Evolutionary conservation across 345 rosid species (phyloP).

Genomic region (Geranium rotundifolium): DNA sequence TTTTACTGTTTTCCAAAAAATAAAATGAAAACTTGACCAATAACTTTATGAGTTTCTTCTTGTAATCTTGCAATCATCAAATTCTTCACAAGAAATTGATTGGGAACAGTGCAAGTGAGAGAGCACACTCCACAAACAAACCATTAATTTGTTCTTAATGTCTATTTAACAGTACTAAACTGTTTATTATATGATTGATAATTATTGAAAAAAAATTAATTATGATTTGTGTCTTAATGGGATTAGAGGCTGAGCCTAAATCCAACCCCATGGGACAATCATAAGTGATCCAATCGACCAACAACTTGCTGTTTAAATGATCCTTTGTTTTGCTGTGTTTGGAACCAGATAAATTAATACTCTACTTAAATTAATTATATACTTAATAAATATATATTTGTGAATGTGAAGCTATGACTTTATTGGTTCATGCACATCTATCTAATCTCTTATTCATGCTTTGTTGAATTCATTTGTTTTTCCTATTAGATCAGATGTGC

Average conservation of each 20-base stretch:
- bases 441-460: too few relatives aligned
- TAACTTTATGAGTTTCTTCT: slow-evolving; percentile 16
- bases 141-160: too few relatives aligned
- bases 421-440: too few relatives aligned
- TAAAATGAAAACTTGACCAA: slow-evolving; percentile 14
- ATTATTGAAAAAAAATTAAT: slow-evolving; percentile 10
- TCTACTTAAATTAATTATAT: neutral
- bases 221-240: slow-evolving; percentile 23
- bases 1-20: slow-evolving; percentile 30
- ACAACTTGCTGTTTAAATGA: neutral
- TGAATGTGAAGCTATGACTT: too few relatives aligned
- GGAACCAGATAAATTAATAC: slow-evolving; percentile 4
- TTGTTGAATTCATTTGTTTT: too few relatives aligned
- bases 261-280: slow-evolving; percentile 39
- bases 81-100: slow-evolving; percentile 12
- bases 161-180: too few relatives aligned
- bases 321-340: slow-evolving; percentile 6
- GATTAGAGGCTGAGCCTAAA: slow-evolving; percentile 26
- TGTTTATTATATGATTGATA: slow-evolving; percentile 12
- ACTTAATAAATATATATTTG: too few relatives aligned
- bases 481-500: too few relatives aligned
- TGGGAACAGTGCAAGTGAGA: slow-evolving; percentile 19
- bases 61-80: slow-evolving; percentile 33
- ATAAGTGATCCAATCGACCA: slow-evolving; percentile 1
- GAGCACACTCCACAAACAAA: too few relatives aligned